phyloP scores from a whole-genome alignment of 768 basidiomycete genomes.

The Lyophyllum decastes region DNA sequence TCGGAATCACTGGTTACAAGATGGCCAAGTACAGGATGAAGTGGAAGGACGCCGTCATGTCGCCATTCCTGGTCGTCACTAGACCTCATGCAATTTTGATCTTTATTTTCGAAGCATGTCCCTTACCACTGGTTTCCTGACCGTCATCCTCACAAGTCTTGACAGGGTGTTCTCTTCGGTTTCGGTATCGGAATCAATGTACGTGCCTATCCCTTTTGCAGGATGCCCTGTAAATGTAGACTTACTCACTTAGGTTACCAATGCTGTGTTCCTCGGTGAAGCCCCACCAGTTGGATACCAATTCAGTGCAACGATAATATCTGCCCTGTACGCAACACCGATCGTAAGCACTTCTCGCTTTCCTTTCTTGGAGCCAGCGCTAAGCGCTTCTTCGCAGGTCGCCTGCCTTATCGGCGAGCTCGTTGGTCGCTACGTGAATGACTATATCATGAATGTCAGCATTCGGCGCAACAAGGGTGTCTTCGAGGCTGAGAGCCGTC shows the following conservation, averaged over 20 bases:
- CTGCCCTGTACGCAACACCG: slow-evolving; percentile 56
- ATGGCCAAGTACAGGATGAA: slow-evolving; percentile 57
- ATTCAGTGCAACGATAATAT: slow-evolving; percentile 48
- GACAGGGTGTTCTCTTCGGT: slow-evolving; percentile 57
- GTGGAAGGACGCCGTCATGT: slow-evolving; percentile 46
- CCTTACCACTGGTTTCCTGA: background rate
- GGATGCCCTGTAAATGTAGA: background rate
- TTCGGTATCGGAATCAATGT: slow-evolving; percentile 67
- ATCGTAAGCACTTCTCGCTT: slow-evolving; percentile 35
- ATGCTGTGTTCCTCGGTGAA: slow-evolving; percentile 61
- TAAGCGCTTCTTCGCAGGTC: slow-evolving; percentile 31
- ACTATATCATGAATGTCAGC: slow-evolving; percentile 47
- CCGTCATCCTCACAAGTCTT: too few species aligned
- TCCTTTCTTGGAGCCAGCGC: background rate
- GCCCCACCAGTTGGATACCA: slow-evolving; percentile 58
- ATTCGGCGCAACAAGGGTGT: slow-evolving; percentile 55
- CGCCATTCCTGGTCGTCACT: slow-evolving; percentile 58
- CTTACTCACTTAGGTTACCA: slow-evolving; percentile 50
- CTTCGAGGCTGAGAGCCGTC: slow-evolving; percentile 60
- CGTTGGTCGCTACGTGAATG: slow-evolving; percentile 53
- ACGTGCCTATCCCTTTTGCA: slow-evolving; percentile 14
- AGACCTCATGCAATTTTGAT: slow-evolving; percentile 58
- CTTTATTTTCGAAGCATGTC: slow-evolving; percentile 52
- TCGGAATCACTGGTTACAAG: slow-evolving; percentile 61
- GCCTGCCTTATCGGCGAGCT: slow-evolving; percentile 55